Percentiles rank a stretch among this genome's conserved stretches.
phyloP scores from a whole-genome alignment of 768 basidiomycete species.

The Auriscalpium microsporum region DNA sequence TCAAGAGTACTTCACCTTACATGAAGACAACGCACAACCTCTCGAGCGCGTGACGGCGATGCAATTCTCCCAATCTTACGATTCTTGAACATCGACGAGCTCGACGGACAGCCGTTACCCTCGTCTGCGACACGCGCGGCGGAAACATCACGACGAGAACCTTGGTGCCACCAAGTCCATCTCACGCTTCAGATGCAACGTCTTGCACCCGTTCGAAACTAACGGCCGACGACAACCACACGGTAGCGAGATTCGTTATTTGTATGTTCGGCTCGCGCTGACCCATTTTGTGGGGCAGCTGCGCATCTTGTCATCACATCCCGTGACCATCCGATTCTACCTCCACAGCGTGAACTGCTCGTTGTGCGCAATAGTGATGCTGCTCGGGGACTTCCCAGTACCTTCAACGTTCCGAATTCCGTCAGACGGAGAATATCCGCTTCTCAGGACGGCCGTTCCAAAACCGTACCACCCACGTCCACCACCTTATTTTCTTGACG shows the following conservation, averaged over 20 bases:
- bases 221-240: neutral
- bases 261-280: neutral
- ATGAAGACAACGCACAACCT: neutral
- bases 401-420: neutral
- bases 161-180: neutral
- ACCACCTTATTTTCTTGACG: neutral
- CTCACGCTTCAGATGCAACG: neutral
- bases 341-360: neutral
- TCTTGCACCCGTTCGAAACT: neutral
- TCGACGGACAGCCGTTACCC: neutral
- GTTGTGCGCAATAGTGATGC: neutral
- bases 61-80: neutral
- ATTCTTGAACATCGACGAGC: neutral
- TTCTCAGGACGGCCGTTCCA: neutral
- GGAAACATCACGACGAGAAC: neutral
- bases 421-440: neutral
- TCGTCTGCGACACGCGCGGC: neutral
- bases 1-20: neutral
- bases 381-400: neutral
- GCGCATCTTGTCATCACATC: neutral
- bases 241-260: neutral
- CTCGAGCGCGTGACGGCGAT: neutral
- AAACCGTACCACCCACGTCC: neutral
- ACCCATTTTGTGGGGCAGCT: neutral
- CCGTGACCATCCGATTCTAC: constrained; percentile 1